Evolutionary conservation across 176 grass and related monocot genomes (phyloP).

Genomic region (Melocanna baccifera): DNA sequence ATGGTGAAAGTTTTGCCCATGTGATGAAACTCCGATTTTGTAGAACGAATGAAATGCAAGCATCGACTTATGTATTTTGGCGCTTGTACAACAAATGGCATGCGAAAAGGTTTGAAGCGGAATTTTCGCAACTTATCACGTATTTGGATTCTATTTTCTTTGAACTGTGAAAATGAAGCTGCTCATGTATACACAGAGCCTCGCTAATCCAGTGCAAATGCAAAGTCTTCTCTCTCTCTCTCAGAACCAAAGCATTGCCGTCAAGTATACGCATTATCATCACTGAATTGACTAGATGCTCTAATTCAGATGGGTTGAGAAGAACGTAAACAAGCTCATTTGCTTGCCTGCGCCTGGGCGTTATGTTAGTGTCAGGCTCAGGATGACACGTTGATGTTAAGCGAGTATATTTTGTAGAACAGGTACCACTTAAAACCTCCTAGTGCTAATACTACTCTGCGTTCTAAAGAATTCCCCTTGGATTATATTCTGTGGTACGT

Average conservation of each 20-base stretch:
- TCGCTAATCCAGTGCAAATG: neutral
- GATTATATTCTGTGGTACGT: slow-evolving; percentile 19
- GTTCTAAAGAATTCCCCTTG: slow-evolving; percentile 28
- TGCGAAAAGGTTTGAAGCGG: neutral
- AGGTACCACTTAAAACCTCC: neutral
- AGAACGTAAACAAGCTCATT: neutral
- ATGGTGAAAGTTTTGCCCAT: neutral
- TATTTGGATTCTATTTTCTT: neutral
- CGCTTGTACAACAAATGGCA: neutral
- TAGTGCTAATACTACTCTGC: too few relatives aligned
- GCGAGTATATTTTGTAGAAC: neutral
- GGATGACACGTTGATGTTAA: neutral
- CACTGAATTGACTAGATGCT: neutral
- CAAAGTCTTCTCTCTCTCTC: neutral
- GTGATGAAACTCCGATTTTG: slow-evolving; percentile 7
- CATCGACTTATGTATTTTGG: neutral
- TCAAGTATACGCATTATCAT: neutral
- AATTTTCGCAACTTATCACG: neutral
- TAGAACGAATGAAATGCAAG: neutral
- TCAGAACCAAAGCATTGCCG: neutral
- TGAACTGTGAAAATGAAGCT: neutral
- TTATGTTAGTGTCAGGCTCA: neutral
- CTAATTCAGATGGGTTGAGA: neutral
- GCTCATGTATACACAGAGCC: neutral
- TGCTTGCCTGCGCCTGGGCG: neutral